Conservation (phyloP, 305 asterid species). For the Fraxinus sp. region DNA sequence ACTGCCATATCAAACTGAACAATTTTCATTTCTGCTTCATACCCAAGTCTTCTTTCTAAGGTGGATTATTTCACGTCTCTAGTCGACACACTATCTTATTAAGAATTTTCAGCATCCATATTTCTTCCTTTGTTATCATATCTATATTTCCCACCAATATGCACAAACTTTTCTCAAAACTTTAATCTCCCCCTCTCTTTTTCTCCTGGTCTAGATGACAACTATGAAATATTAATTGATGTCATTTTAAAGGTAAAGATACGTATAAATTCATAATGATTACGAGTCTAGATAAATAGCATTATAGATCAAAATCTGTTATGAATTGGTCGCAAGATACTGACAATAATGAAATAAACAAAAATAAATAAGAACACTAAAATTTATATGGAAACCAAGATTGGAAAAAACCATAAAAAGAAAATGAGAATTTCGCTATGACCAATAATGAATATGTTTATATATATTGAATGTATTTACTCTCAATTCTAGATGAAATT, state of each 20-base stretch:
- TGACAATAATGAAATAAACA: no score
- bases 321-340: no score
- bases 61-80: constrained; percentile 6
- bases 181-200: background rate
- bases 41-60: constrained; percentile 11
- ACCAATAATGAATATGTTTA: no score
- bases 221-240: no score
- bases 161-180: background rate
- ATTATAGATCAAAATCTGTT: background rate
- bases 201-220: background rate
- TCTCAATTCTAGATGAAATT: no score
- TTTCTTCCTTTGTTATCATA: background rate
- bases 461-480: no score
- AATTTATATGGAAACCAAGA: no score
- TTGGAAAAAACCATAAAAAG: no score
- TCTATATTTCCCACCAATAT: background rate
- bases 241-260: background rate
- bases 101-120: background rate
- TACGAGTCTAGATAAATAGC: background rate
- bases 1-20: constrained; percentile 26
- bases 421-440: no score
- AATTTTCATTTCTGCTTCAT: constrained; percentile 21
- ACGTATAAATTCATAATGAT: no score
- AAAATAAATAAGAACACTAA: no score
- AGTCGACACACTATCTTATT: background rate